phyloP scores from a whole-genome alignment of 306 rosid genomes.

The Lablab purpureus region DNA sequence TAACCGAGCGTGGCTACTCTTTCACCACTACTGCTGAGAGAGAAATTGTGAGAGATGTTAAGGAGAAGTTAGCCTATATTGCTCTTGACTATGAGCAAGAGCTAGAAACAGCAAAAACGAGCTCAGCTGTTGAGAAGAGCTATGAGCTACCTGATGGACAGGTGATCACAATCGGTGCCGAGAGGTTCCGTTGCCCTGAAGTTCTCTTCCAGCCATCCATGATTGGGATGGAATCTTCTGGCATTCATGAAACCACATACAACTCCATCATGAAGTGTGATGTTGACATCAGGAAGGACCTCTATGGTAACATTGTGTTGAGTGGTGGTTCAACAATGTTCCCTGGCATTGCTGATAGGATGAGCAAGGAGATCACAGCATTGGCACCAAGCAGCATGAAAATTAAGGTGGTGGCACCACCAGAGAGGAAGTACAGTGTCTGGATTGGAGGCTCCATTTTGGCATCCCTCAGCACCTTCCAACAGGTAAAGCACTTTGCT shows the following conservation, averaged over 20 bases:
- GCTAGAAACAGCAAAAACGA: conserved; percentile 84
- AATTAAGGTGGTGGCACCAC: conserved; percentile 96
- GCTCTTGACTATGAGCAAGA: conserved; percentile 97
- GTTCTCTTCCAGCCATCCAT: conserved; percentile 98
- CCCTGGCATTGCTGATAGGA: conserved; percentile 97
- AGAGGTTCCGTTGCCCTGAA: conserved; percentile 96
- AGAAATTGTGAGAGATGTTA: conserved; percentile 94
- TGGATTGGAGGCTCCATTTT: conserved; percentile 98
- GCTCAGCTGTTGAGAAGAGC: conserved; percentile 94
- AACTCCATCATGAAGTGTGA: conserved; percentile 99
- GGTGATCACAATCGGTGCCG: conserved; percentile 93
- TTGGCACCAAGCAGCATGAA: conserved; percentile 98
- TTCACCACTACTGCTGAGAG: conserved; percentile 97
- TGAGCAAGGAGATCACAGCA: conserved; percentile 97
- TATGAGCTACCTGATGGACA: conserved; percentile 97
- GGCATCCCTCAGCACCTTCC: conserved; percentile 99
- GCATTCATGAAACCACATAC: conserved; percentile 96
- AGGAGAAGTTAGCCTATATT: conserved; percentile 90
- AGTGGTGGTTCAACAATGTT: conserved; percentile 98
- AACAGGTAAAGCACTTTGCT: conserved; percentile 69
- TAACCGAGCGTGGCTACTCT: conserved; percentile 99
- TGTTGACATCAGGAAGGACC: conserved; percentile 96
- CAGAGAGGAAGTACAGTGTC: conserved; percentile 96
- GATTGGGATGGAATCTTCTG: conserved; percentile 97
- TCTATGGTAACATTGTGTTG: conserved; percentile 91